Base-by-base conservation (phyloP, 2,329 filamentous ascomycete species). In the Cytospora schulzeri region DNA sequence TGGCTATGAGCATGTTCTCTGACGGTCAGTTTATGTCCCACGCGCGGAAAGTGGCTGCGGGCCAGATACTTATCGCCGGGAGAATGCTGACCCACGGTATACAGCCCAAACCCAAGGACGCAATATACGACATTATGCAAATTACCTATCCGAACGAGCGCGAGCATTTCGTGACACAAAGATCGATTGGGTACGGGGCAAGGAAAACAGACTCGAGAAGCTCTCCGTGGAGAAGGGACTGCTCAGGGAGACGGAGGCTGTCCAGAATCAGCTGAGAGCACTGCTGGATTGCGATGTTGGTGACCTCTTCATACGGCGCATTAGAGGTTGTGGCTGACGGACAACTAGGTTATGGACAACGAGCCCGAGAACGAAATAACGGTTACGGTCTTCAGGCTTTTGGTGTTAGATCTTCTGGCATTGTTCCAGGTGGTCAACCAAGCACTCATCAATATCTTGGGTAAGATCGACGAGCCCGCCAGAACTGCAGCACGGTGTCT, bases 281-380 rank as follows among this genome's bases (percentile, higher is more conserved):
- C 80, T 99, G 68, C 80, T 98, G 62, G 91, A 92, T 77, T 99
- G 95, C 78, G 92, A 97, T 77, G 91, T 95, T 80, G 70, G 90
- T 83, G 56, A 35, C 55, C 45, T 11, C 11, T 24, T n/a, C 15
- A 3, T 54, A 28, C 15, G 45, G 53, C 26, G 6, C 26, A 4
- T 26, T 17, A 8, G 45, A 15, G 52, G n/a, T 48, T 14, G 15
- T 17, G 51, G 62, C 65, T 65, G 54, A 65, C 57, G 52, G 41
- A 26, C 50, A 11, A 38, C 61, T 70, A 70, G 92, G 87, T 97
- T 59, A 85, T 98, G 73, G 89, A 92, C 58, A 87, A 89, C 68
- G 95, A 98, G 71, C 88, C 91, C 9, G 93, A 97, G 74, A 99
- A 98, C 74, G 95, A 99, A 76, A 98, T 99, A 70, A 96, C 93